Conservation (phyloP, 345 rosid genomes). For the Eucalyptus pauciflora region DNA sequence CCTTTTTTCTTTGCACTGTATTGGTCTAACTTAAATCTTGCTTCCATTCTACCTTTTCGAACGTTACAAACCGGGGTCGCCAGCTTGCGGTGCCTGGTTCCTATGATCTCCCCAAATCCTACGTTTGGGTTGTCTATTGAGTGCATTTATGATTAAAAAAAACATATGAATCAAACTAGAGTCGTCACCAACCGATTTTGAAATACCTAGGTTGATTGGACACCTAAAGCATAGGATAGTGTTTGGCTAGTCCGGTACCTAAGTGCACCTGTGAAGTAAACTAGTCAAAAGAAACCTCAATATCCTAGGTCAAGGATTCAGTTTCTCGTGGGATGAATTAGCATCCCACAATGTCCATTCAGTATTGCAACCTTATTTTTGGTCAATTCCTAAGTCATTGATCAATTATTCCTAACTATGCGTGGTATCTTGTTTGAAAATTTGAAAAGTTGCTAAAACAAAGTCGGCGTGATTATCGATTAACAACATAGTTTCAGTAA, state of each 20-base stretch:
- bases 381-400: background rate
- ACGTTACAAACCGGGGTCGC: background rate
- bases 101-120: background rate
- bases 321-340: background rate
- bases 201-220: background rate
- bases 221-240: background rate
- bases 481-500: background rate
- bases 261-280: background rate
- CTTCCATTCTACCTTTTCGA: background rate
- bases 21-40: background rate
- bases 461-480: background rate
- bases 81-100: background rate
- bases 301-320: background rate
- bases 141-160: background rate
- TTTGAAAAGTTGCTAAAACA: background rate
- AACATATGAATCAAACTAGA: background rate
- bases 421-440: background rate
- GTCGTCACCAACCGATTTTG: background rate
- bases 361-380: background rate
- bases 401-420: background rate
- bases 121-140: background rate
- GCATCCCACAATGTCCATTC: background rate
- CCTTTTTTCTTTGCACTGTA: background rate
- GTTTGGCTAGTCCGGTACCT: background rate
- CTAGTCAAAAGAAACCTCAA: background rate